Base-by-base conservation (phyloP, 805 yeast species). In the Saturnispora bothae region DNA sequence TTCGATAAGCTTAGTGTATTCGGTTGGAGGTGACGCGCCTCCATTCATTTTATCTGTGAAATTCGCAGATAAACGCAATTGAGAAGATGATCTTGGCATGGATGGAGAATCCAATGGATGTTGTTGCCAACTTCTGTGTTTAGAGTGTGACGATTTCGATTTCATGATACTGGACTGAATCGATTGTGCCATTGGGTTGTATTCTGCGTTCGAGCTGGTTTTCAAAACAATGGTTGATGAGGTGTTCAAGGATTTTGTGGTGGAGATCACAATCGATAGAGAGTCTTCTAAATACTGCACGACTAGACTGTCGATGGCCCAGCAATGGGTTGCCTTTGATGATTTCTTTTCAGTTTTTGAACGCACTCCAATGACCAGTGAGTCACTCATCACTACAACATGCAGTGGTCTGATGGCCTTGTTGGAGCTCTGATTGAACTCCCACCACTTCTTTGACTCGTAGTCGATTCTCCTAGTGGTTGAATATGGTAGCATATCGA, bases 391-490 rank as follows among this genome's bases (percentile, higher is more conserved):
- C 7, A 88, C 57, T 49, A 83, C 82, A 33, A 88, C 56, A 50
- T 82, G 94, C 4, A 80, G 76, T 2, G 84, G 78, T 47, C 81
- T 77, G 25, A 78, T 65, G 1, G 86, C 78, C 54, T 83, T 83
- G 73, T 84, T 76, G 10, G 94, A 84, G 0, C 92, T 86, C 3
- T 81, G 74, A 50, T 85, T 86, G 43, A 88, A 61, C 57, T 86
- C 95, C 41, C 71, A 74, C 96, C 96, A 88, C 34, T 86, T 70
- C 3, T 81, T 80, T 53, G 85, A 76, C 49, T 86, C 92, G 8
- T 76, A 71, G 15, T 84, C 60, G 2, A 86, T 72, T 56, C 85
- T 95, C 35, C 95, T 69, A 3, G 88, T 92, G 6, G 72, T 26
- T 10, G 28, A 56, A 1, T 83, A 74, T 16, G 85, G 81, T 28